Evolutionary conservation across 495 filamentous ascomycete genomes (phyloP).

Genomic region (Penicillium cinerascens): DNA sequence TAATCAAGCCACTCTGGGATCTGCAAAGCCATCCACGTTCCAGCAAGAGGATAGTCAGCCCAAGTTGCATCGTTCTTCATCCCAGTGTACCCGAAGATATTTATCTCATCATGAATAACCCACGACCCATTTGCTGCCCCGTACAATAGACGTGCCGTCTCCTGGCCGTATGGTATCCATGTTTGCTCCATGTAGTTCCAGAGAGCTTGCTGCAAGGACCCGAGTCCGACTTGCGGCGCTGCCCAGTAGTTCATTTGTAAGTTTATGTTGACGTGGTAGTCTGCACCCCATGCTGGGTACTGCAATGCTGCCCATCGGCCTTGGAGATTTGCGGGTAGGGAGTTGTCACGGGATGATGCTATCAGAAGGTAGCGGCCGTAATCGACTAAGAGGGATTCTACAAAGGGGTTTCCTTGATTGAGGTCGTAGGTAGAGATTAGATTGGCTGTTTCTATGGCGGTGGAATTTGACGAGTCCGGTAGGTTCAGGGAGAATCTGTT

Average conservation of each 20-base stretch:
- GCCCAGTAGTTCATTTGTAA: conserved; percentile 53
- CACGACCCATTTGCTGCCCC: conserved; percentile 35
- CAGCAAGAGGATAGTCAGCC: conserved; percentile 40
- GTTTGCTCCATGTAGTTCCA: conserved; percentile 51
- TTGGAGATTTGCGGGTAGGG: conserved; percentile 46
- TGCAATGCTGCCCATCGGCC: conserved; percentile 38
- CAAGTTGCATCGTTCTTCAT: conserved; percentile 42
- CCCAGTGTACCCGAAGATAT: conserved; percentile 49
- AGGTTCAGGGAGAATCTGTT: conserved; percentile 37
- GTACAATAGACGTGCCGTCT: conserved; percentile 48
- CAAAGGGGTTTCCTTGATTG: conserved; percentile 36
- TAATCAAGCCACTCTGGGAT: conserved; percentile 49
- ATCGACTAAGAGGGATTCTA: conserved; percentile 45
- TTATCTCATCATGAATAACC: conserved; percentile 47
- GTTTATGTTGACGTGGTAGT: conserved; percentile 53
- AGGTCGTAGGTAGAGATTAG: conserved; percentile 32
- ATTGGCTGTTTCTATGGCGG: conserved; percentile 31
- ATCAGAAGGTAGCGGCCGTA: conserved; percentile 47
- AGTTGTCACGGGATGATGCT: conserved; percentile 32
- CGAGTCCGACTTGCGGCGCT: conserved; percentile 32
- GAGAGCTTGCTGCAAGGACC: conserved; percentile 27
- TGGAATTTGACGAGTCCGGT: conserved; percentile 35
- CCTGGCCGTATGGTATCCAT: conserved; percentile 47
- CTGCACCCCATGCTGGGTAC: conserved; percentile 39
- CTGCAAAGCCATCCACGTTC: conserved; percentile 51